These are phyloP conservation scores for Globisporangium radiosum DNA, from an alignment of 352 stramenopile genomes.

Conservation along the genomic window DNA sequence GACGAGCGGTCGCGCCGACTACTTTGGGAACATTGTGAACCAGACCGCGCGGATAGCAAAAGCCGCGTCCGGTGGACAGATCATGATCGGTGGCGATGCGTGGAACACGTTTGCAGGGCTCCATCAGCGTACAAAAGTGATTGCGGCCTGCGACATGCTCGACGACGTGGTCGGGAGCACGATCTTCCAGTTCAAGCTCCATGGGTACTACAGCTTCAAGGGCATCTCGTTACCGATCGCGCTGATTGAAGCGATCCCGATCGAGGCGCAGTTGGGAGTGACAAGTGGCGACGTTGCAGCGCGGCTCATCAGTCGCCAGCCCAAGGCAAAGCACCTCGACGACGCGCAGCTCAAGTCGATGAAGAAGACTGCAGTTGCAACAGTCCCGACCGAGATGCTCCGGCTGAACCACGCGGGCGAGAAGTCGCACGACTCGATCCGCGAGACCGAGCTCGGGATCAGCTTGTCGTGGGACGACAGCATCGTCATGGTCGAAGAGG, in stretches of 20 bases:
- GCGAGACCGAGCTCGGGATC: slow-evolving; percentile 73
- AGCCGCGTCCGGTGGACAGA: slow-evolving; percentile 66
- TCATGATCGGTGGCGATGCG: slow-evolving; percentile 74
- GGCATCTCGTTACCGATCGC: slow-evolving; percentile 77
- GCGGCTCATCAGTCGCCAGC: slow-evolving; percentile 25
- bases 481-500: slow-evolving; percentile 67
- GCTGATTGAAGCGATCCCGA: slow-evolving; percentile 72
- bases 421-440: slow-evolving; percentile 71
- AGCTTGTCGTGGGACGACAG: slow-evolving; percentile 66
- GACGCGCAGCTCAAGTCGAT: slow-evolving; percentile 36
- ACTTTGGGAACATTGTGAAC: slow-evolving; percentile 89
- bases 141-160: slow-evolving; percentile 34
- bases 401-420: slow-evolving; percentile 57
- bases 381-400: slow-evolving; percentile 51
- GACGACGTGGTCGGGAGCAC: slow-evolving; percentile 42
- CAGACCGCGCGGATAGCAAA: slow-evolving; percentile 85
- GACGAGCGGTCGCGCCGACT: slow-evolving; percentile 81
- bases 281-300: slow-evolving; percentile 30
- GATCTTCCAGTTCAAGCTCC: slow-evolving; percentile 78
- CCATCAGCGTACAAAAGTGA: slow-evolving; percentile 24
- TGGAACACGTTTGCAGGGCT: slow-evolving; percentile 60
- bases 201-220: slow-evolving; percentile 84
- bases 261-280: slow-evolving; percentile 49
- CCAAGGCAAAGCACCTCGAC: slow-evolving; percentile 64
- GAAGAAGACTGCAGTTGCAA: slow-evolving; percentile 38